Evolutionary conservation across 345 rosid genomes (phyloP), one percentile per base, ranked within the genome.

Genomic region (Triadica sebifera): DNA sequence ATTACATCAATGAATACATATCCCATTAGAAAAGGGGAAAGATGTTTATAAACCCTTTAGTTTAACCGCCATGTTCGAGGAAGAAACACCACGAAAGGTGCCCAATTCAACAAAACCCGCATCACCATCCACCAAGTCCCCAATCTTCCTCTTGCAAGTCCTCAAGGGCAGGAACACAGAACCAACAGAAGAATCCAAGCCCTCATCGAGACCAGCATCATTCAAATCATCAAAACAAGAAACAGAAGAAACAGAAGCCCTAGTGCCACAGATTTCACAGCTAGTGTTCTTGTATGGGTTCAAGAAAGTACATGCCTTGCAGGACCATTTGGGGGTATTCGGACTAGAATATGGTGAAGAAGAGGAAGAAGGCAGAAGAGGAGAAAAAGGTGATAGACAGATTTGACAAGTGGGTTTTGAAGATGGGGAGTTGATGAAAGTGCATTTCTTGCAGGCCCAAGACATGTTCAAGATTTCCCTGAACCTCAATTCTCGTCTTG

Each of bases 221-320:
- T 78, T 81, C 79, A 87, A 60, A 37, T 86, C 88, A 8, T 88
- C 88, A 19, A 89, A 85, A 45, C 77, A 74, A 43, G 91, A 78
- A 7, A 85, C 74, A 49, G 86, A 84, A 69, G 83, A 80, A 17
- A 77, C 24, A 2, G 86, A 78, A 3, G 91, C 85, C 72, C 92
- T 83, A 0, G 91, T 82, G 62, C 84, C 88, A 50, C 98, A 95
- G 56, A 91, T 77, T 25, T 87, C 92, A 78, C 99, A 95, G 80
- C 49, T 69, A 41, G 82, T 64, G 78, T 84, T 91, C 81, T 83
- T 89, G 81, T 87, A 91, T 6, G 89, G 83, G 85, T 95, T 95
- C 73, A 90, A 74, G 78, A 90, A 93, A 73, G 99, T 93, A 84
- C 99, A 95, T 20, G 90, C 90, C 77, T 90, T 93, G 87, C 99